Percentiles rank a stretch among this genome's conserved stretches.
Evolutionary conservation across 495 filamentous ascomycete genomes (phyloP).

Genomic region (Penicillium cataractarum): DNA sequence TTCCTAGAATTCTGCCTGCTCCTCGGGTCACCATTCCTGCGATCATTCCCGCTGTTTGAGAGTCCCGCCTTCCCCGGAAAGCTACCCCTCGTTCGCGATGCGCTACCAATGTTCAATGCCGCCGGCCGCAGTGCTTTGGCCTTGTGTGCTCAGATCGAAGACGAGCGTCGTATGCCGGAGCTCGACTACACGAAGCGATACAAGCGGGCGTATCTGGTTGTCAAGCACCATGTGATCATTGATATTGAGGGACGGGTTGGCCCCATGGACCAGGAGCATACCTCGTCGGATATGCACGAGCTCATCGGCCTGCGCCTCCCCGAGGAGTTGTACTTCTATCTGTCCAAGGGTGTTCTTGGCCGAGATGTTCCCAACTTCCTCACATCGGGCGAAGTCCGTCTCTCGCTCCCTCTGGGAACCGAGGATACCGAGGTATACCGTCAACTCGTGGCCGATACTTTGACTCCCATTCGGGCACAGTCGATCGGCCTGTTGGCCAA

Average conservation of each 20-base stretch:
- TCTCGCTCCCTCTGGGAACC: constrained; percentile 79
- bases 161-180: constrained; percentile 70
- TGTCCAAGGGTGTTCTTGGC: constrained; percentile 79
- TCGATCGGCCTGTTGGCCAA: constrained; percentile 76
- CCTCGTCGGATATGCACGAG: constrained; percentile 81
- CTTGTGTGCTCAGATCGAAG: constrained; percentile 69
- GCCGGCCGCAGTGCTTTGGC: constrained; percentile 63
- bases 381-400: constrained; percentile 71
- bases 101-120: constrained; percentile 70
- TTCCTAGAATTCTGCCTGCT: constrained; percentile 86
- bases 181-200: constrained; percentile 81
- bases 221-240: constrained; percentile 86
- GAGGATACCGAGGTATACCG: constrained; percentile 80
- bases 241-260: constrained; percentile 73
- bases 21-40: constrained; percentile 78
- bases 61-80: constrained; percentile 52
- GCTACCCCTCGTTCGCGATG: constrained; percentile 62
- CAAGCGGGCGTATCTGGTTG: constrained; percentile 76
- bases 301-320: constrained; percentile 89
- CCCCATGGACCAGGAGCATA: constrained; percentile 66
- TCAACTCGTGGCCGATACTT: constrained; percentile 69
- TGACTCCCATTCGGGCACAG: constrained; percentile 72
- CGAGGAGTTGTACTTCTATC: constrained; percentile 89
- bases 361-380: constrained; percentile 80
- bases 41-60: constrained; percentile 74